Evolutionary conservation across 495 filamentous ascomycete genomes (phyloP).

Genomic region (Coniosporium apollinis): DNA sequence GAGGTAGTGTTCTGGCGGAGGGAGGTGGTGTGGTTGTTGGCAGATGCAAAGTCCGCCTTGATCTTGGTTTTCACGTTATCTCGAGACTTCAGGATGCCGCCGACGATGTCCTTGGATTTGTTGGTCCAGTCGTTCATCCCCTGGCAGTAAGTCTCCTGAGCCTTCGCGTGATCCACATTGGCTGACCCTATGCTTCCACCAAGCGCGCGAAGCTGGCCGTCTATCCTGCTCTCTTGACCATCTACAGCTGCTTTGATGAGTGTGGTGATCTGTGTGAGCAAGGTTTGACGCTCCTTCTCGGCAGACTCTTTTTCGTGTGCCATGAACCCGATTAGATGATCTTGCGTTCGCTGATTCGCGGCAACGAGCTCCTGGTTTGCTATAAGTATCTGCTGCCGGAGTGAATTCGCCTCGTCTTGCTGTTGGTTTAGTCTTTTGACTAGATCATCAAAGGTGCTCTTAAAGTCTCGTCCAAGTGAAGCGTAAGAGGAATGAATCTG

Average conservation of each 20-base stretch:
- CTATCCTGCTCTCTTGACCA: slow-evolving; percentile 54
- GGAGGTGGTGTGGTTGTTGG: slow-evolving; percentile 60
- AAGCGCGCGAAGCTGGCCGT: slow-evolving; percentile 40
- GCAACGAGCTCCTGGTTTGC: slow-evolving; percentile 49
- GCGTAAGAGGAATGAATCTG: slow-evolving; percentile 72
- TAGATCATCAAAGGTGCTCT: slow-evolving; percentile 65
- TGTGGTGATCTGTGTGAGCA: slow-evolving; percentile 59
- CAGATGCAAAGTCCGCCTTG: slow-evolving; percentile 72
- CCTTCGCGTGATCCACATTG: slow-evolving; percentile 20
- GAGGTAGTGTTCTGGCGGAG: slow-evolving; percentile 70
- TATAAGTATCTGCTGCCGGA: slow-evolving; percentile 50
- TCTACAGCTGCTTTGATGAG: slow-evolving; percentile 61
- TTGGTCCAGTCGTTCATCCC: slow-evolving; percentile 62
- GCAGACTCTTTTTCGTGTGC: slow-evolving; percentile 60
- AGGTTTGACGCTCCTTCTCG: slow-evolving; percentile 50
- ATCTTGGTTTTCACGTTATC: slow-evolving; percentile 66
- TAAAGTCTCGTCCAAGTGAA: slow-evolving; percentile 78
- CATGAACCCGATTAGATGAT: slow-evolving; percentile 51
- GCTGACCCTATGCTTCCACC: slow-evolving; percentile 45
- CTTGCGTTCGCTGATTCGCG: slow-evolving; percentile 45
- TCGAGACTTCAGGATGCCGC: slow-evolving; percentile 50
- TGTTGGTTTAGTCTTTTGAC: slow-evolving; percentile 58
- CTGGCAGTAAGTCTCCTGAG: slow-evolving; percentile 53
- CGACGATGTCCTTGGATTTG: slow-evolving; percentile 49
- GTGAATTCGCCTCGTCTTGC: slow-evolving; percentile 52